These are phyloP conservation scores for Rhodamnia argentea DNA, from an alignment of 345 rosid species.

Conservation along the genomic window DNA sequence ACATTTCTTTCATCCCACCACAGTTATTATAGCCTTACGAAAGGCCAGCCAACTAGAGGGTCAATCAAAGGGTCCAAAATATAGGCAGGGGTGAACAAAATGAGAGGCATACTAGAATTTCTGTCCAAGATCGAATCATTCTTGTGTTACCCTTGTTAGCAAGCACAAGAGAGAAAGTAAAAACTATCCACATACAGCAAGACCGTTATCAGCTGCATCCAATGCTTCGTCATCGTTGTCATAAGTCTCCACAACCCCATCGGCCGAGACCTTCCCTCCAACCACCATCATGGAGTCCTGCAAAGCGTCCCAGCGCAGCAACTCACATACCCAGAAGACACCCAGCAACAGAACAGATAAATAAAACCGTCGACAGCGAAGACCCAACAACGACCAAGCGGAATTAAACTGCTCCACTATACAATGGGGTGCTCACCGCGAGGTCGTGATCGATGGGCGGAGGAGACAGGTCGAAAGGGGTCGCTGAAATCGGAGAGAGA, in stretches of 20 bases:
- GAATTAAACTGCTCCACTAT: neutral
- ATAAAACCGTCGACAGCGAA: neutral
- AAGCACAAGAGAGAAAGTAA: neutral
- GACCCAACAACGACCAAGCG: neutral
- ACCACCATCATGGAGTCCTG: slow-evolving; percentile 48
- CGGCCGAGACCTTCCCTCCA: slow-evolving; percentile 68
- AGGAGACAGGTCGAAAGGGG: slow-evolving; percentile 67
- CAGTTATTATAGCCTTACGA: neutral
- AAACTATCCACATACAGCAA: slow-evolving; percentile 34
- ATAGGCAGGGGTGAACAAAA: neutral
- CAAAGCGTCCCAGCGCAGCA: neutral
- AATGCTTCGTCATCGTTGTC: slow-evolving; percentile 82
- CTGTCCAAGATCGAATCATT: too few species aligned
- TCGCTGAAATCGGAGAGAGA: slow-evolving; percentile 22
- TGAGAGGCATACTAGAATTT: neutral
- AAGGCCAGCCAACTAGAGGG: neutral
- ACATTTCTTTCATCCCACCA: neutral
- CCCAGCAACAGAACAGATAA: neutral
- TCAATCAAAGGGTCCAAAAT: neutral
- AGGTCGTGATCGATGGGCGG: slow-evolving; percentile 86
- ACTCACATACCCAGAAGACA: neutral
- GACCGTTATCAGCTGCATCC: slow-evolving; percentile 57
- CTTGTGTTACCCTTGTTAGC: neutral
- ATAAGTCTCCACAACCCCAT: slow-evolving; percentile 65
- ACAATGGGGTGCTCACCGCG: slow-evolving; percentile 18